These are phyloP conservation scores for Phytophthora lateralis DNA, from an alignment of 352 stramenopile genomes.

Conservation along the genomic window DNA sequence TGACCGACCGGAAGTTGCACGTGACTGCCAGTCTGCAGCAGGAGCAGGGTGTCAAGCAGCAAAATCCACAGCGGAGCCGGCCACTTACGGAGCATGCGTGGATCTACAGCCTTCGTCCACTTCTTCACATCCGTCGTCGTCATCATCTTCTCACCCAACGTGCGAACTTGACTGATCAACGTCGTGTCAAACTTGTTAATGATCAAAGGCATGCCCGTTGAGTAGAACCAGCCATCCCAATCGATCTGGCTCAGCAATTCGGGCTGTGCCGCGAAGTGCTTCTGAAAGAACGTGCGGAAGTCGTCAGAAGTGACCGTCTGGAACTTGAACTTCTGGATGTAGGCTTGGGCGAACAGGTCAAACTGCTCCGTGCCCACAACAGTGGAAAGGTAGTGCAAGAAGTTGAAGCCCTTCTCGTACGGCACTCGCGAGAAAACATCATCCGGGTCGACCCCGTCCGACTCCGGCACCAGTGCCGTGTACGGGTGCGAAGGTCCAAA, in stretches of 20 bases:
- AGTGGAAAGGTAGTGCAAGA: slow-evolving; percentile 76
- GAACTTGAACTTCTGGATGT: slow-evolving; percentile 90
- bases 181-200: slow-evolving; percentile 87
- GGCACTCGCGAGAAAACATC: slow-evolving; percentile 94
- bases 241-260: slow-evolving; percentile 73
- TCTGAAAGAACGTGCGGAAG: slow-evolving; percentile 68
- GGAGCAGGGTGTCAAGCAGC: slow-evolving; percentile 55
- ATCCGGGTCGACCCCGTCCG: slow-evolving; percentile 92
- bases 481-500: slow-evolving; percentile 76
- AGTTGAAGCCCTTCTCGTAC: slow-evolving; percentile 95
- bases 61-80: slow-evolving; percentile 56
- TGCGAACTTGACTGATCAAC: slow-evolving; percentile 49
- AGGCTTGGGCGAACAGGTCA: slow-evolving; percentile 90
- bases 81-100: slow-evolving; percentile 37
- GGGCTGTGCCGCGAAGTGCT: slow-evolving; percentile 66
- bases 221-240: slow-evolving; percentile 93
- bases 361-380: slow-evolving; percentile 50
- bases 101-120: slow-evolving; percentile 25
- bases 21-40: slow-evolving; percentile 29
- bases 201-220: slow-evolving; percentile 83
- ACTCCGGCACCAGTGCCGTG: slow-evolving; percentile 85
- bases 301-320: slow-evolving; percentile 84
- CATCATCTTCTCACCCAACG: slow-evolving; percentile 45
- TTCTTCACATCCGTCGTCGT: slow-evolving; percentile 18
- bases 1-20: slow-evolving; percentile 27